Evolutionary conservation across 2,329 filamentous ascomycete genomes (phyloP), one percentile per base, ranked within the genome.

Genomic region (Emmonsiellopsis sp.): DNA sequence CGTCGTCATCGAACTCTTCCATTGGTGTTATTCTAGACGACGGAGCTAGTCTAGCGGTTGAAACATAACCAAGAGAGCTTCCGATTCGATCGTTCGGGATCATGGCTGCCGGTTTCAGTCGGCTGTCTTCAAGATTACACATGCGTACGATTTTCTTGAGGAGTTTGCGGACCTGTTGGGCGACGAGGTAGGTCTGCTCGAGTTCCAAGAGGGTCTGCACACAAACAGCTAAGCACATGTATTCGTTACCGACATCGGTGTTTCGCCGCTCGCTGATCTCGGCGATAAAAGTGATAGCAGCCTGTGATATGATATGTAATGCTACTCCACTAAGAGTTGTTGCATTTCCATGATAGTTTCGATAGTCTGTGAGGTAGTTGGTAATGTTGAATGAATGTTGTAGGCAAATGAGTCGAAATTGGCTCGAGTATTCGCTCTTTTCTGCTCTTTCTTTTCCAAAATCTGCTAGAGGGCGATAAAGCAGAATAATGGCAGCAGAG

Each of bases 121-220:
- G 48, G 34, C 11, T 13, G 39, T 14, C 44, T 14, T 55, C 49
- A 13, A 55, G 49, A 32, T 55, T 52, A 27, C 49, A 55, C 14
- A 55, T 5, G 13, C 44, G 21, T 37, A 55, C 39, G 3, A 52
- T 33, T 27, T 47, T 40, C 49, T 55, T 46, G 31, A 55, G 34
- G 8, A 55, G 36, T 44, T 55, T 55, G 14, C 53, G 53, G 13
- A 55, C 53, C 34, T 52, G 50, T 34, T 42, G 17, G 13, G 57
- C 56, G n/a, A 59, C 57, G 10, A 59, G 45, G 36, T 57, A 57
- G 10, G 55, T 57, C 10, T 53, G 53, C 48, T 59, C 57, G 14
- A 59, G 47, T 33, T 59, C 57, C 10, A 53, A 33, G 17, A 59
- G 56, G 8, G 57, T 56, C 10, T 54, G 51, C 13, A 59, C 55